Base-by-base conservation (phyloP, 192 early-diverging fungal genomes). In the Backusella liffmaniae region DNA sequence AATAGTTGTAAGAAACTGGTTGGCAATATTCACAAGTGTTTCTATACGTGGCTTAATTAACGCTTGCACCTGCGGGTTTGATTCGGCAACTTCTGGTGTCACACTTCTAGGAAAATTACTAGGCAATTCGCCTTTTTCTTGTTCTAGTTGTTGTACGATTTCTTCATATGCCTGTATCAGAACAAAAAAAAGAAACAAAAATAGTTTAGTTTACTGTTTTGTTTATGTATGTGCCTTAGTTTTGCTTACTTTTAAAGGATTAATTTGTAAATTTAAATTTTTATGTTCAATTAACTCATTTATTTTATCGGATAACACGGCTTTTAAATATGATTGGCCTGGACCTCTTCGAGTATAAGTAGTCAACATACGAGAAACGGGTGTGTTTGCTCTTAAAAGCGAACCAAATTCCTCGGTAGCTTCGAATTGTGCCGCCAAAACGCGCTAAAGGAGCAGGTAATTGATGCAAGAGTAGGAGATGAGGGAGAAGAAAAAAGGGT, bases 341-440 rank as follows among this genome's bases (percentile, higher is more conserved):
- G 94, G 93, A 13, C 94, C 94, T 42, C 96, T 92, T 67, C 95
- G 88, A 0, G 95, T 96, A 80, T 98, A 98, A 0, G 95, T 95
- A 51, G 96, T 97, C 93, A 98, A 95, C 95, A 97, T 97, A 29
- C 97, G 92, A n/a, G 96, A 97, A 12, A 97, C 94, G 0, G 97
- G 95, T 16, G 96, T 97, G 86, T 98, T 98, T 74, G 96, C 95
- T 34, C 97, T 92, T 75, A 98, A 84, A 23, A 98, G 81, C 16
- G 91, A 94, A 42, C 90, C 92, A 71, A 96, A 97, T 76, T 97
- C 94, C n/a, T 88, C 90, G 0, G 94, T 91, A n/a, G 90, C 89
- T 74, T 96, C 96, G 79, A 98, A 97, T 80, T 98, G 94, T n/a
- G 92, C 91, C 5, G 74, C 74, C 37, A 75, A 16, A 34, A 75